Evolutionary conservation across 345 rosid genomes (phyloP).

Genomic region (Diplotaxis tenuifolia): DNA sequence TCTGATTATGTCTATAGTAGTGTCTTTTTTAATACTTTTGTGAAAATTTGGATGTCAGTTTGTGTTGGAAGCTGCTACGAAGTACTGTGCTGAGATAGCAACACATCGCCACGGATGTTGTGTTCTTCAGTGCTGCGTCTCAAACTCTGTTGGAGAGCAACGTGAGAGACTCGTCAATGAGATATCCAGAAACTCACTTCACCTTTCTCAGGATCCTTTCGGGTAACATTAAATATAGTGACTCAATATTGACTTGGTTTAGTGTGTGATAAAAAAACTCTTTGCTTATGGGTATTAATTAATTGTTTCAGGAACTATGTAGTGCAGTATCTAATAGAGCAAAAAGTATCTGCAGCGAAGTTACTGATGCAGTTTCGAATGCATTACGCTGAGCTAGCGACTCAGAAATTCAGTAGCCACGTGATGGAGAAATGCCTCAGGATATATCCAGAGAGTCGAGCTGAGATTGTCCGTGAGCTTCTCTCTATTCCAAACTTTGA

Average conservation of each 20-base stretch:
- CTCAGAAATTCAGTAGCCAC: slow-evolving; percentile 45
- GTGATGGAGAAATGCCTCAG: slow-evolving; percentile 71
- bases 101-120: slow-evolving; percentile 78
- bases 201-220: slow-evolving; percentile 69
- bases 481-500: slow-evolving; percentile 53
- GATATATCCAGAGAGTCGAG: slow-evolving; percentile 47
- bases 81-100: slow-evolving; percentile 61
- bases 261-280: background rate
- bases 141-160: slow-evolving; percentile 47
- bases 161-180: slow-evolving; percentile 50
- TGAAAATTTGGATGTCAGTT: slow-evolving; percentile 43
- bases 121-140: slow-evolving; percentile 65
- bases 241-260: background rate
- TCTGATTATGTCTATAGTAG: slow-evolving; percentile 1
- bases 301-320: slow-evolving; percentile 56
- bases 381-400: slow-evolving; percentile 57
- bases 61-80: slow-evolving; percentile 62
- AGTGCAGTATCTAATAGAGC: slow-evolving; percentile 65
- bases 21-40: background rate
- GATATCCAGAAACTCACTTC: slow-evolving; percentile 52
- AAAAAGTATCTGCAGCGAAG: slow-evolving; percentile 38
- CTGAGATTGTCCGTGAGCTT: slow-evolving; percentile 43
- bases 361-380: slow-evolving; percentile 46
- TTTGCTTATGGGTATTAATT: background rate
- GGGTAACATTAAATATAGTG: slow-evolving; percentile 44